A percentile compares a stretch with the other conserved stretches of the same genome.
Conservation (phyloP, 768 basidiomycete species). For the Jaapia argillacea region DNA sequence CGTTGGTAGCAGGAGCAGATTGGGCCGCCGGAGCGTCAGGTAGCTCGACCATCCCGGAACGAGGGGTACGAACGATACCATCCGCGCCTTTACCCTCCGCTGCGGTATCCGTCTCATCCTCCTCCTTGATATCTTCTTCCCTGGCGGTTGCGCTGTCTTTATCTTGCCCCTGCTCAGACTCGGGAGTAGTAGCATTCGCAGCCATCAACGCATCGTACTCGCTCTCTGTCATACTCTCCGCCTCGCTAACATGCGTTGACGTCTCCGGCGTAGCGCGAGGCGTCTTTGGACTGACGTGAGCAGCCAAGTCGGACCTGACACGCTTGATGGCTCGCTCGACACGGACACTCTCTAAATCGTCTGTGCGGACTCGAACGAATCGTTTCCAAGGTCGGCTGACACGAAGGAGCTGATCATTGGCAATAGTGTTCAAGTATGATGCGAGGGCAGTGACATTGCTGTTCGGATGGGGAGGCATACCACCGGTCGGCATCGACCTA, state of each 20-base stretch:
- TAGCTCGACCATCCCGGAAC: too few relatives aligned
- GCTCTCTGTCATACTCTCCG: conserved; percentile 8
- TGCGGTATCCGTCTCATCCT: conserved; percentile 8
- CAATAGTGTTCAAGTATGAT: conserved; percentile 68
- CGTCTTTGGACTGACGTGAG: conserved; percentile 38
- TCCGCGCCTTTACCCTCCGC: not conserved
- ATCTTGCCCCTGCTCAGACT: conserved; percentile 26
- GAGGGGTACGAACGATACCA: too few relatives aligned
- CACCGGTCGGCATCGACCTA: conserved; percentile 1
- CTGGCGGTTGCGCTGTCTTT: conserved; percentile 11
- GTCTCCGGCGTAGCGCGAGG: not conserved
- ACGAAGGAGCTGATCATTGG: conserved; percentile 56
- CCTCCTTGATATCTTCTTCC: conserved; percentile 3
- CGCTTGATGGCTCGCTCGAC: conserved; percentile 85
- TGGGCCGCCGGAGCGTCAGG: not conserved
- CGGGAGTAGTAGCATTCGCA: too few relatives aligned
- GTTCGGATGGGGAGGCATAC: conserved; percentile 26
- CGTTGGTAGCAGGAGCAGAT: not conserved
- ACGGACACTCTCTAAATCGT: conserved; percentile 81
- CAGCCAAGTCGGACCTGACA: conserved; percentile 75
- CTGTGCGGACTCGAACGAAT: conserved; percentile 77
- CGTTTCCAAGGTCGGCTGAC: conserved; percentile 69
- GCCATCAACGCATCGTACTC: conserved; percentile 17
- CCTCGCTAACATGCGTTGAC: conserved; percentile 20
- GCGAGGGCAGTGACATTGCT: conserved; percentile 60